Evolutionary conservation across 495 filamentous ascomycete genomes (phyloP), one percentile per base, ranked within the genome.

Genomic region (Recurvomyces mirabilis): DNA sequence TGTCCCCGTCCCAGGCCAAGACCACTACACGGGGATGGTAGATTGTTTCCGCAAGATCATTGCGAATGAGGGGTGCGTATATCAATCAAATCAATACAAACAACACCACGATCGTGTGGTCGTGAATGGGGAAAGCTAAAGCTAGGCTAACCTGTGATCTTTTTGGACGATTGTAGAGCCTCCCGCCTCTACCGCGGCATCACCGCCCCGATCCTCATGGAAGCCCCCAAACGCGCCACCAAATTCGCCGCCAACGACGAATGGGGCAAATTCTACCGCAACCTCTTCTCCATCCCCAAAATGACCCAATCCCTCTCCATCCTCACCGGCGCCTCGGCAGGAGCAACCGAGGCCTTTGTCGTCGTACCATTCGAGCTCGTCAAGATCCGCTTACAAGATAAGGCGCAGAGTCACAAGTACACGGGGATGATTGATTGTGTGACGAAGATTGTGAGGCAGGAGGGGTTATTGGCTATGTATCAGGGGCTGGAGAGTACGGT

Each of bases 201-300:
- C 62, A 79, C 76, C 22, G 89, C 93, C 12, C 91, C 91, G 17
- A 96, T 98, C 53, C 68, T 95, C 51, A 96, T 98, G 91, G 91
- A 98, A 68, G 91, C 91, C 14, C 91, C 91, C 43, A 98, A 98
- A 76, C 79, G 91, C 62, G 91, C 91, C 7, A 94, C 84, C 66
- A 98, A 98, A 65, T 96, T 98, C 67, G 89, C 91, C 38, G 93
- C 91, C 61, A 98, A 98, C 65, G 93, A 98, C 61, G 81, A 87
- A 62, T 98, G 91, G 91, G 91, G 91, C 51, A 75, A 79, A 62
- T 75, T 93, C 65, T 98, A 91, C 71, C 82, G 82, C 43, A 77
- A 77, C 42, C 58, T 78, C 29, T 96, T 98, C 63, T 84, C 83
- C 41, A 70, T 77, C 23, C 63, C 77, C 34, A 82, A 93, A 67